phyloP scores from a whole-genome alignment of 2,329 filamentous ascomycete genomes.

The Dendrostoma leiphaemia region DNA sequence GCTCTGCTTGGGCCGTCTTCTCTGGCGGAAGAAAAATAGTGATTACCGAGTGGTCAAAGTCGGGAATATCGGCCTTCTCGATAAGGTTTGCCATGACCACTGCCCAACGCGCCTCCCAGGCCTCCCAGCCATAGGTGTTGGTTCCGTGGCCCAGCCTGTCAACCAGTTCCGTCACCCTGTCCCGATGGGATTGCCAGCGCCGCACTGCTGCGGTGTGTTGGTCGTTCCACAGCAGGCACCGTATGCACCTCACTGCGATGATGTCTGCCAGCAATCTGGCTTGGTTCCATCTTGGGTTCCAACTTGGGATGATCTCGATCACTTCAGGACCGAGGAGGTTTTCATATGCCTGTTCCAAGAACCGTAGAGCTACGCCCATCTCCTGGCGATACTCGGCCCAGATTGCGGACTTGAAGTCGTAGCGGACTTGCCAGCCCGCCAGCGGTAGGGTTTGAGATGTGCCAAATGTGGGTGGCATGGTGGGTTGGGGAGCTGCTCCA shows the following conservation, averaged over 20 bases:
- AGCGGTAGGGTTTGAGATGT: conserved; percentile 83
- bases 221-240: conserved; percentile 78
- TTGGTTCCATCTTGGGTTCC: conserved; percentile 89
- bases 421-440: conserved; percentile 88
- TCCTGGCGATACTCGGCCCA: conserved; percentile 94
- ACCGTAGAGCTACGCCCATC: conserved; percentile 80
- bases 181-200: conserved; percentile 76
- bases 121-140: conserved; percentile 87
- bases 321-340: conserved; percentile 78
- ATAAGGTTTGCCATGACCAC: conserved; percentile 61
- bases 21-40: conserved; percentile 55
- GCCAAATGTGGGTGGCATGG: conserved; percentile 76
- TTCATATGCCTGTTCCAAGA: conserved; percentile 86
- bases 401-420: conserved; percentile 89
- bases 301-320: conserved; percentile 83
- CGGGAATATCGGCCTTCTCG: conserved; percentile 50
- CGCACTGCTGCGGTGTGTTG: conserved; percentile 78
- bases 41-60: conserved; percentile 43
- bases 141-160: conserved; percentile 83
- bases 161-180: conserved; percentile 71
- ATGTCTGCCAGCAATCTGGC: conserved; percentile 84
- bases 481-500: conserved; percentile 74
- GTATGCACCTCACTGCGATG: conserved; percentile 75
- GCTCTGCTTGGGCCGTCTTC: conserved; percentile 55
- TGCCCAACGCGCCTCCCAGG: conserved; percentile 81